Evolutionary conservation across 2,329 filamentous ascomycete species (phyloP).

Genomic region (Blumeriella jaapii): DNA sequence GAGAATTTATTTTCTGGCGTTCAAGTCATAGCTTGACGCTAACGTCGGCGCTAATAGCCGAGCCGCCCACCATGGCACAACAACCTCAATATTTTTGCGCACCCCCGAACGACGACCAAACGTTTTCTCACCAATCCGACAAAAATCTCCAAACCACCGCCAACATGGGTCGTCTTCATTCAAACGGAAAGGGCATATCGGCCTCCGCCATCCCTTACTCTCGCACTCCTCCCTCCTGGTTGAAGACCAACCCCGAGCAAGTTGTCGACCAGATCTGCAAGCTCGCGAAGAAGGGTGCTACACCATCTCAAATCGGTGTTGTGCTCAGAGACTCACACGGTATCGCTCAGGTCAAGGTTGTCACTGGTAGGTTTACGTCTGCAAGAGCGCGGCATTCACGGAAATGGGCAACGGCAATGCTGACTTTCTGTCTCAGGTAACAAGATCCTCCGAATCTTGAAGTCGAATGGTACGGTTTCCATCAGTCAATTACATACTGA

Average conservation of each 20-base stretch:
- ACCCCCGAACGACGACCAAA: constrained; percentile 6
- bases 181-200: constrained; percentile 98
- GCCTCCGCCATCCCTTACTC: constrained; percentile 95
- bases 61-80: constrained; percentile 4
- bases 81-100: no score
- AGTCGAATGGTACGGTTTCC: constrained; percentile 77
- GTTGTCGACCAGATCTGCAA: constrained; percentile 99
- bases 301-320: constrained; percentile 98
- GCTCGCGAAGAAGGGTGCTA: constrained; percentile 97
- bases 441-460: constrained; percentile 99
- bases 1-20: constrained; percentile 1
- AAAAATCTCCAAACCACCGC: constrained; percentile 30
- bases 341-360: constrained; percentile 93
- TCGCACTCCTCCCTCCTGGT: constrained; percentile 81
- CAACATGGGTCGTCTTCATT: constrained; percentile 94
- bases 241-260: constrained; percentile 98
- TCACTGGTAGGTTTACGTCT: constrained; percentile 61
- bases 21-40: background rate
- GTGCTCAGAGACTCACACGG: constrained; percentile 97
- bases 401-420: constrained; percentile 14
- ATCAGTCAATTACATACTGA: constrained; percentile 15
- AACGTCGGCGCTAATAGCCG: background rate
- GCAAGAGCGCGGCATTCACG: no score
- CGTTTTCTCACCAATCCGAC: constrained; percentile 15
- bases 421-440: constrained; percentile 59